Base-by-base conservation (phyloP, 2,329 filamentous ascomycete species). In the Curvularia spicifera region DNA sequence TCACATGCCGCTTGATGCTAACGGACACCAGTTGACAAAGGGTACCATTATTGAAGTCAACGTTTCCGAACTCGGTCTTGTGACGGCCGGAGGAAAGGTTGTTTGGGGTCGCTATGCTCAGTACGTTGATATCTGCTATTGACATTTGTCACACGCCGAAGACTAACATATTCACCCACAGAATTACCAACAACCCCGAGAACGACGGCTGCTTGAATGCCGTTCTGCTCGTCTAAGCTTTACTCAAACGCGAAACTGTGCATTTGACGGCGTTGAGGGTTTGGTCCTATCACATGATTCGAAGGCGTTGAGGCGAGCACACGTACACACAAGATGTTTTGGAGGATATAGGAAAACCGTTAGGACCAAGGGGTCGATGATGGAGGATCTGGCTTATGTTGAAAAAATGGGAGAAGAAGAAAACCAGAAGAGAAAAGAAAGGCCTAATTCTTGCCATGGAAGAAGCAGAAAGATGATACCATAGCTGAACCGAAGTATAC, bases 41-140 rank as follows among this genome's bases (percentile, higher is more conserved):
- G 64, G 71, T 29, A 75, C 73, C 3, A 86, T 89, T 60, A 87
- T 94, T 72, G 94, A 98, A 79, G 93, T 98, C 71, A 97, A 99
- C 75, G 93, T 97, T 29, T 90, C 86, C 56, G 95, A 99, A 76
- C 79, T 98, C 63, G 95, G 95, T 63, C 82, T 98, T 61, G 92
- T 96, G 15, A 98, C 95, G 2, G 89, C 93, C 1, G 89, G 88
- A 62, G 95, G 95, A 63, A 97, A 97, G 81, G 91, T 76, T 2
- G 73, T 75, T 0, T 76, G 74, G 74, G 72, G 73, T 46, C 63
- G 71, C 6, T 76, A 74, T 67, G 73, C 73, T 40, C 73, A 67
- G 51, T 53, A 35, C 22, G 51, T 53, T 22, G 22, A 33, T 63
- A 59, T 44, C 15, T 13, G 15, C 9, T 31, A 10, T 29, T 31